phyloP scores from a whole-genome alignment of 345 rosid genomes.

The Microcos paniculata region DNA sequence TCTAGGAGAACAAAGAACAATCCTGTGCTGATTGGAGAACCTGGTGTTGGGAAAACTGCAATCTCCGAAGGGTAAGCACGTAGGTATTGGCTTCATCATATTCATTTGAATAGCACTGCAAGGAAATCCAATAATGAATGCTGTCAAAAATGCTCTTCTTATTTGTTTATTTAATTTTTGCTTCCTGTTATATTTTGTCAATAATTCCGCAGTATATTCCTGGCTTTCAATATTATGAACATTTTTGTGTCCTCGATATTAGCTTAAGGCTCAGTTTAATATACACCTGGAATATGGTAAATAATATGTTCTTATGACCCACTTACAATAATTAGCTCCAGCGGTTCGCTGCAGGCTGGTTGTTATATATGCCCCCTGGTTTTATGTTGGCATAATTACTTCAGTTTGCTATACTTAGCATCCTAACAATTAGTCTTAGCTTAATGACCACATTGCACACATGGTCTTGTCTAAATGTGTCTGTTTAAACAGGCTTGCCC shows the following conservation, averaged over 20 bases:
- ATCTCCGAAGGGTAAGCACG: constrained; percentile 89
- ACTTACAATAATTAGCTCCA: neutral
- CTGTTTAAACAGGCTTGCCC: constrained; percentile 80
- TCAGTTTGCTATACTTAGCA: neutral
- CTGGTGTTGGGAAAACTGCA: constrained; percentile 99
- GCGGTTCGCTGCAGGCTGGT: neutral
- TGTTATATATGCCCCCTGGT: neutral
- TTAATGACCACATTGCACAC: neutral
- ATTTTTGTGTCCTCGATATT: neutral
- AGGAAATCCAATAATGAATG: neutral
- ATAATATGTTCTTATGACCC: neutral
- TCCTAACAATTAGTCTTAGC: neutral
- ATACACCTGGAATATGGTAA: neutral
- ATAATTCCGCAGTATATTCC: neutral
- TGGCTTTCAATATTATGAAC: neutral
- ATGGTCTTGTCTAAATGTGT: neutral
- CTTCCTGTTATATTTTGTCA: neutral
- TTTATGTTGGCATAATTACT: constrained; percentile 11
- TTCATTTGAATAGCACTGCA: constrained; percentile 9
- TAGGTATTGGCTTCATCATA: neutral
- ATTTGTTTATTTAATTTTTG: neutral
- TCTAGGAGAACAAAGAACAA: constrained; percentile 99
- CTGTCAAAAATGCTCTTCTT: neutral
- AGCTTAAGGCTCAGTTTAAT: neutral
- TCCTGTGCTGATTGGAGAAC: constrained; percentile 97